These are phyloP conservation scores for Rubia tinctorum DNA, from an alignment of 305 asterid genomes.

Conservation along the genomic window DNA sequence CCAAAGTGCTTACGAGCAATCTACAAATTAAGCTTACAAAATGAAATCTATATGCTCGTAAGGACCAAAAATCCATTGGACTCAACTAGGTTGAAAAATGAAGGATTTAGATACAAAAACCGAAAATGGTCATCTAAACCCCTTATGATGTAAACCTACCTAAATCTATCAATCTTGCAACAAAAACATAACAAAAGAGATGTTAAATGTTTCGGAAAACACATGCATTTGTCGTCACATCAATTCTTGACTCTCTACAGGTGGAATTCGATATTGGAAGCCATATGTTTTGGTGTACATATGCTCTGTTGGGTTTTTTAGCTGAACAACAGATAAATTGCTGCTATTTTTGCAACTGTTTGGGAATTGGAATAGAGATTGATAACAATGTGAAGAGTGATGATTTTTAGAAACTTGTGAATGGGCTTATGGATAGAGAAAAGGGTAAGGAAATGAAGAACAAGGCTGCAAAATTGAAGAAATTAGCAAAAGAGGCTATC, in stretches of 20 bases:
- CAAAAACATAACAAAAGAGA: too few species aligned
- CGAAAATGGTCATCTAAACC: too few species aligned
- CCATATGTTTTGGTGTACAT: slow-evolving; percentile 25
- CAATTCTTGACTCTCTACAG: slow-evolving; percentile 26
- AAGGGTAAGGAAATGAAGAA: slow-evolving; percentile 22
- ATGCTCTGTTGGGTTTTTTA: slow-evolving; percentile 27
- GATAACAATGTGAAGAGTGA: slow-evolving; percentile 19
- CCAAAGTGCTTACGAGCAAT: too few species aligned
- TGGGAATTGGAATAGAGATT: slow-evolving; percentile 23
- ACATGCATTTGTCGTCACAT: too few species aligned
- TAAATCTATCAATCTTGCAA: too few species aligned
- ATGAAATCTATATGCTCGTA: too few species aligned
- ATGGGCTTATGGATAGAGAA: slow-evolving; percentile 28
- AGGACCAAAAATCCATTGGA: too few species aligned
- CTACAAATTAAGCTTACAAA: too few species aligned
- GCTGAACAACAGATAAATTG: slow-evolving; percentile 31
- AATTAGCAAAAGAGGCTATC: slow-evolving; percentile 19
- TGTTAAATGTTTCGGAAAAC: too few species aligned
- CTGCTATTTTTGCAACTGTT: slow-evolving; percentile 20
- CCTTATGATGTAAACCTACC: too few species aligned
- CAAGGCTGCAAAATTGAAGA: slow-evolving; percentile 18
- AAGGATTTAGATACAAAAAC: too few species aligned
- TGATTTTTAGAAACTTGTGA: slow-evolving; percentile 20
- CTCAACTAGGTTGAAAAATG: too few species aligned
- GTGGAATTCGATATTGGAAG: slow-evolving; percentile 23